These are phyloP conservation scores for Russula foetens DNA, from an alignment of 768 basidiomycete genomes.

Conservation along the genomic window DNA sequence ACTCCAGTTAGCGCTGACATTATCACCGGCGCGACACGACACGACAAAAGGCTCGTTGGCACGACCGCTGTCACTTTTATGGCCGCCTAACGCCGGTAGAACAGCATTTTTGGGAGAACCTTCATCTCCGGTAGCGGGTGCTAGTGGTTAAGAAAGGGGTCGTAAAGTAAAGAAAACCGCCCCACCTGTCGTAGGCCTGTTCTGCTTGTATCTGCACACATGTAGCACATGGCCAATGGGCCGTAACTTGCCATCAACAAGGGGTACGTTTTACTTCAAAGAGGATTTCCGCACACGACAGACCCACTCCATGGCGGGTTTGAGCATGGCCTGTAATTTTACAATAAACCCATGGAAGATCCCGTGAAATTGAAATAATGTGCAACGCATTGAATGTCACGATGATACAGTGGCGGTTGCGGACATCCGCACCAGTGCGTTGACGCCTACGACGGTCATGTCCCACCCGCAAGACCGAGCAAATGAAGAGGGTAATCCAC, in stretches of 20 bases:
- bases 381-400: no score
- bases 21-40: neutral
- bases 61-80: conserved; percentile 7
- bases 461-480: neutral
- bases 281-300: neutral
- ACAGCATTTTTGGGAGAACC: neutral
- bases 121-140: conserved; percentile 9
- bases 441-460: neutral
- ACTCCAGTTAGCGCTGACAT: neutral
- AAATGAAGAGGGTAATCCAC: neutral
- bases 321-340: neutral
- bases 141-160: neutral
- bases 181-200: neutral
- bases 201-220: neutral
- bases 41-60: neutral
- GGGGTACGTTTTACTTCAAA: neutral
- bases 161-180: neutral
- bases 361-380: neutral
- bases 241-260: neutral
- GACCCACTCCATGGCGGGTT: neutral
- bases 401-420: no score
- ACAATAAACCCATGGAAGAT: neutral
- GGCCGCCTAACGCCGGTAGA: conserved; percentile 6
- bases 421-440: no score
- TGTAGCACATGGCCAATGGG: neutral